Evolutionary conservation across 1,139 yeast species (phyloP), one percentile per base, ranked within the genome.

Genomic region (Groenewaldozyma auringiensis): DNA sequence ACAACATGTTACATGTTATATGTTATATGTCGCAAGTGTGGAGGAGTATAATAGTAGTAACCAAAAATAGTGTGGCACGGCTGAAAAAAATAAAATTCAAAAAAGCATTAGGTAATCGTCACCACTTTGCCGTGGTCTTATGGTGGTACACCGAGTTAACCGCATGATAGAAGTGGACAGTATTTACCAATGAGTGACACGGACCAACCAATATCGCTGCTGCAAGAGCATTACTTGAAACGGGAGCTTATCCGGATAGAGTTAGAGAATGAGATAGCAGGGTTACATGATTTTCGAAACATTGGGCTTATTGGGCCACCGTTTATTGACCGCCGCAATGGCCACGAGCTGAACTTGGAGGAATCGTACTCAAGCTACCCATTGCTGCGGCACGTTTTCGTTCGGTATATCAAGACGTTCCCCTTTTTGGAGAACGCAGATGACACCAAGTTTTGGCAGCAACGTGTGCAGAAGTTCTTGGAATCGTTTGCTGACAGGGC

Each of bases 211-310:
- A n/a, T n/a, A 25, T 8, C 29, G 29, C 75, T 83, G 2, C 69
- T 75, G 0, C 83, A 85, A 59, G 94, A 86, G 63, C 96, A 89
- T 58, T 85, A 84, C 61, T 71, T 89, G 47, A 89, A 89, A 65
- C 78, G 94, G 56, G 88, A 83, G 63, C 70, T 89, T 33, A 66
- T 89, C 31, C 76, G 79, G 52, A 68, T 74, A 14, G 76, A 84
- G 56, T 65, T 88, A 34, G 71, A 73, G 21, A 62, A 72, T 4
- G 97, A 89, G 62, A 69, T 87, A 39, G 75, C 68, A 35, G 62
- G 64, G 31, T 66, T 88, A 43, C 74, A 78, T 46, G 77, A 79
- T 50, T 74, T 78, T 44, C 65, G 75, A 35, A 79, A 88, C 42
- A 66, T 87, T 49, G 70, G 81, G 46, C 62, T 72, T 43, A 74